Evolutionary conservation across 2,329 filamentous ascomycete genomes (phyloP), one percentile per base, ranked within the genome.

Genomic region (Calonectria pseudoturangicola): DNA sequence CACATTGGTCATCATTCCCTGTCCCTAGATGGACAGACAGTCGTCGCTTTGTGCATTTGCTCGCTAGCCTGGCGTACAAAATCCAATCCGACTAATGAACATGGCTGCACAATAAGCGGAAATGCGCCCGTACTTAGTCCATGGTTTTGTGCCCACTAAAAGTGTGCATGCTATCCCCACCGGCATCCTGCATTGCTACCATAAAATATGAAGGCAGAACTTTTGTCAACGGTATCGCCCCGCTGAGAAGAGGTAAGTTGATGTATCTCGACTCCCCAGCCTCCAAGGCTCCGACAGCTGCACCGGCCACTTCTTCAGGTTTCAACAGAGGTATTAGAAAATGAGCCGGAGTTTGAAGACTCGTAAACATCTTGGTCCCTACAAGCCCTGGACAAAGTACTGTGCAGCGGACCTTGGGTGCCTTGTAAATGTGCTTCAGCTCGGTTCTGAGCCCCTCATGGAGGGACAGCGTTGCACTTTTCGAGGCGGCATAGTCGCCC

Each of bases 361-460:
- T 33, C 2, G 33, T 41, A 41, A 60, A 60, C 33, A 60, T 60
- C 4, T 60, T 27, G 1, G 54, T 60, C 8, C 54, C 54, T 8
- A 60, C 54, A 4, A 16, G 21, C 2, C 21, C n/a, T 13, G 54
- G 54, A 15, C 54, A 60, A 2, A 41, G 6, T 15, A 60, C 36
- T 12, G 33, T 60, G n/a, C 54, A 60, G 33, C 54, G 33, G 12
- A 60, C 33, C 21, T 60, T 41, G 33, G 33, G n/a, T 18, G 54
- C 54, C 33, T 60, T 41, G 33, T 60, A 60, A 13, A 60, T 41
- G 21, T 60, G 54, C 54, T 41, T 60, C 54, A 60, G 16, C 33
- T 60, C 54, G 12, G 54, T 41, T 9, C 39, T 33, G 41, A 60
- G 54, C 7, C 54, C 54, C 13, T 43, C 54, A 16, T 60, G 54